Evolutionary conservation across 371 early-diverging fungal genomes (phyloP).

Genomic region (Rhizopus arrhizus): DNA sequence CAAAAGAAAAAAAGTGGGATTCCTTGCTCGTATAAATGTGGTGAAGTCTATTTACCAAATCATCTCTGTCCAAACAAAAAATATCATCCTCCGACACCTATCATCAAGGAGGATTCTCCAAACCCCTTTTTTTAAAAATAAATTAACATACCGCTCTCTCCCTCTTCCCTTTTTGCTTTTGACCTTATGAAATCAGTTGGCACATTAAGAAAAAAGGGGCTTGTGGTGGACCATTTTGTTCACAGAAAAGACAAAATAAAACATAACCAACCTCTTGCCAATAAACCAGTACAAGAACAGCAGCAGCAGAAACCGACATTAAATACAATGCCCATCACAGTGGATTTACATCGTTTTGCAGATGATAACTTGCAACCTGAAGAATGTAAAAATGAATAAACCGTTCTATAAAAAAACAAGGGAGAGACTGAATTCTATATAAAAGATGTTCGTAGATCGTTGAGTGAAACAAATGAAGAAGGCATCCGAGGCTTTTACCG

Average conservation of each 20-base stretch:
- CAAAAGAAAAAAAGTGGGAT: too few species aligned
- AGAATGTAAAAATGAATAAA: slow-evolving; percentile 33
- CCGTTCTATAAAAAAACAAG: too few species aligned
- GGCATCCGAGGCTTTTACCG: slow-evolving; percentile 61
- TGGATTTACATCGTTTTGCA: slow-evolving; percentile 53
- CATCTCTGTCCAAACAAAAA: too few species aligned
- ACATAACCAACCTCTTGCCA: not conserved
- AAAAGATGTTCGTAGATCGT: slow-evolving; percentile 54
- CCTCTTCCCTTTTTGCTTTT: not conserved
- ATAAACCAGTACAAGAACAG: not conserved
- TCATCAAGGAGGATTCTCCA: too few species aligned
- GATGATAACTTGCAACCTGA: slow-evolving; percentile 49
- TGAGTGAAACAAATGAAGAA: slow-evolving; percentile 66
- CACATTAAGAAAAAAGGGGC: slow-evolving; percentile 1
- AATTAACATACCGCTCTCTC: too few species aligned
- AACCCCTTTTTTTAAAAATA: too few species aligned
- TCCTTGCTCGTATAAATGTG: too few species aligned
- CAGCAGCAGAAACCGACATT: not conserved
- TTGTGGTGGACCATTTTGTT: slow-evolving; percentile 4
- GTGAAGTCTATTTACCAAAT: too few species aligned
- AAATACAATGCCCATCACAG: slow-evolving; percentile 30
- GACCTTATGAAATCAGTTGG: slow-evolving; percentile 2
- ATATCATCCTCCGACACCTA: too few species aligned
- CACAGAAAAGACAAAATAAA: not conserved
- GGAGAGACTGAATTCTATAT: not conserved